These are phyloP conservation scores for Cystoisospora suis DNA, from an alignment of 169 alveolate genomes.

Conservation along the genomic window DNA sequence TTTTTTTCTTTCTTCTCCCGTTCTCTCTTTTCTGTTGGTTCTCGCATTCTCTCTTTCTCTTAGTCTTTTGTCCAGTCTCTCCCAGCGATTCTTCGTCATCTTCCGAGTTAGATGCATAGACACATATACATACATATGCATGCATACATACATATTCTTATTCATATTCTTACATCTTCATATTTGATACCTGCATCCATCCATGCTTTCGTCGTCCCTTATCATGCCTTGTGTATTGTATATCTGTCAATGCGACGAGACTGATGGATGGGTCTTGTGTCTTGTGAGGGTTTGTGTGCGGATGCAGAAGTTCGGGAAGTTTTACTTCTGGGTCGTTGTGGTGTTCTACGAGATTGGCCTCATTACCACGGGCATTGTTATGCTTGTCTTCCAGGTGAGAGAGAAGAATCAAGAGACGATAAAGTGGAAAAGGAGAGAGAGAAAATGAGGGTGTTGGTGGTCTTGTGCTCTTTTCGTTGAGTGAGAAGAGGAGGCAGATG, in stretches of 20 bases:
- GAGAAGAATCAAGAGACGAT: not conserved
- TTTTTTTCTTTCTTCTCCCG: not conserved
- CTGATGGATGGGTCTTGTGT: not conserved
- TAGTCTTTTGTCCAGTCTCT: no score
- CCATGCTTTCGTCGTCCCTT: not conserved
- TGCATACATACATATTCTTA: no score
- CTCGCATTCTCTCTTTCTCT: no score
- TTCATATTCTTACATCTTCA: not conserved
- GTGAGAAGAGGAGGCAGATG: not conserved
- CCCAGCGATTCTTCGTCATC: no score
- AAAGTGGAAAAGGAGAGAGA: not conserved
- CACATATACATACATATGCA: not conserved
- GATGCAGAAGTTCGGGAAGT: slow-evolving; percentile 65
- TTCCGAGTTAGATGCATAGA: no score
- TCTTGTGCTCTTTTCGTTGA: not conserved
- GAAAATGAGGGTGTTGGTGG: not conserved
- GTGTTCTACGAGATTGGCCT: slow-evolving; percentile 88
- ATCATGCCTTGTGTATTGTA: not conserved
- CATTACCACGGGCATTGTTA: slow-evolving; percentile 84
- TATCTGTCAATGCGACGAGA: not conserved
- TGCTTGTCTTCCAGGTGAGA: slow-evolving; percentile 79
- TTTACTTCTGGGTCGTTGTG: slow-evolving; percentile 79
- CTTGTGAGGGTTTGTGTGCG: not conserved
- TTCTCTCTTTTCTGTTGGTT: not conserved
- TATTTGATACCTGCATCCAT: not conserved